phyloP scores from a whole-genome alignment of 2,329 filamentous ascomycete species.

The Alternaria longipes region DNA sequence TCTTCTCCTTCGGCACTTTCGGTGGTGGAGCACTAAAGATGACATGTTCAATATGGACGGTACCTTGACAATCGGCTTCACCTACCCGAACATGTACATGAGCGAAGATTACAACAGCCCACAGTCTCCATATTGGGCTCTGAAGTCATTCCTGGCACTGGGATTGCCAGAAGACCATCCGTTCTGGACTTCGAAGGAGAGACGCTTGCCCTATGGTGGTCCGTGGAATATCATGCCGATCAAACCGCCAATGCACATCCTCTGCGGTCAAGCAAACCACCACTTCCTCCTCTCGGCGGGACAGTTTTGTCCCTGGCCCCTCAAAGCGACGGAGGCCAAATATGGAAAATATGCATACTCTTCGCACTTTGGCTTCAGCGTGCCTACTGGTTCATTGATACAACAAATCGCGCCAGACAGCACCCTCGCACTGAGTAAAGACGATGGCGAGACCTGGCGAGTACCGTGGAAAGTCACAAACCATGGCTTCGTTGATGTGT shows the following conservation, averaged over 20 bases:
- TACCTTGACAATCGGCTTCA: conserved; percentile 60
- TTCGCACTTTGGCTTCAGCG: conserved; percentile 50
- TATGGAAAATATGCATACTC: conserved; percentile 50
- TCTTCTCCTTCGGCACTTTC: conserved; percentile 60
- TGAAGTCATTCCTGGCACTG: conserved; percentile 61
- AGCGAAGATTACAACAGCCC: conserved; percentile 67
- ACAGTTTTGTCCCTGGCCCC: conserved; percentile 49
- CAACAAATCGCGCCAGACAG: conserved; percentile 54
- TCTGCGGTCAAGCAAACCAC: conserved; percentile 53
- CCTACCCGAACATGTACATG: conserved; percentile 64
- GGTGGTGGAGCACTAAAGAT: conserved; percentile 57
- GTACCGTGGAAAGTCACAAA: conserved; percentile 47
- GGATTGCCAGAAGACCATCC: conserved; percentile 48
- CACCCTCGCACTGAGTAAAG: conserved; percentile 51
- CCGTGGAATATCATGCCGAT: conserved; percentile 14
- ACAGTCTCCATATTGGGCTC: conserved; percentile 64
- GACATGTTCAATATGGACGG: conserved; percentile 62
- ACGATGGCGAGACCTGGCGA: conserved; percentile 52
- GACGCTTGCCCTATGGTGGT: conserved; percentile 38
- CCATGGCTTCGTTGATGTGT: conserved; percentile 14
- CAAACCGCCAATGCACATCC: conserved; percentile 55
- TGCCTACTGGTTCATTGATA: conserved; percentile 52
- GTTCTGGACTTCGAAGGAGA: conserved; percentile 60
- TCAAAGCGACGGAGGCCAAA: conserved; percentile 49
- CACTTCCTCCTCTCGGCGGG: conserved; percentile 45